Conservation (phyloP, 768 basidiomycete species). For the Megacollybia marginata region DNA sequence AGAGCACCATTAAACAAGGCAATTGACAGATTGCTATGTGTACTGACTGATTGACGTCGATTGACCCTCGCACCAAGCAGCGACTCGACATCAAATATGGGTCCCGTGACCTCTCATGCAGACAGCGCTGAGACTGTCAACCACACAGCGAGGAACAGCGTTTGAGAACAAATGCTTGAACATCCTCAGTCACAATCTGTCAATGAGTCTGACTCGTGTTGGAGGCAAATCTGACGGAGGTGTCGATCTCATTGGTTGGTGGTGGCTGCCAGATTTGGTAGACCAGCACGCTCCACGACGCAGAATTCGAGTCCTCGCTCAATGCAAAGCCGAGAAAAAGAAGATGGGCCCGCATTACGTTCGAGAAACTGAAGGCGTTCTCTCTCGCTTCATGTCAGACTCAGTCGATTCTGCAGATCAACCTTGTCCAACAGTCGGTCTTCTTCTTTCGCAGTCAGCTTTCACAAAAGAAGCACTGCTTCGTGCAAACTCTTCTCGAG, state of each 20-base stretch:
- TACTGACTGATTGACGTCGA: slow-evolving; percentile 48
- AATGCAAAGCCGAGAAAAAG: slow-evolving; percentile 89
- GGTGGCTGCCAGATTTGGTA: slow-evolving; percentile 62
- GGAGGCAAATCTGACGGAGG: slow-evolving; percentile 91
- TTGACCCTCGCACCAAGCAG: slow-evolving; percentile 41
- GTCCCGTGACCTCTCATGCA: no score
- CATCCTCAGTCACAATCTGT: slow-evolving; percentile 55
- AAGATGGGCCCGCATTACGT: slow-evolving; percentile 74
- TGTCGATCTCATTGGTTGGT: slow-evolving; percentile 86
- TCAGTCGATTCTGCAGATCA: slow-evolving; percentile 4
- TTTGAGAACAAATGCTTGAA: slow-evolving; percentile 68
- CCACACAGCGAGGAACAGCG: slow-evolving; percentile 59
- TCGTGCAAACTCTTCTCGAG: slow-evolving; percentile 63
- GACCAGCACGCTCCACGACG: slow-evolving; percentile 17
- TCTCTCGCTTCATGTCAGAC: slow-evolving; percentile 38
- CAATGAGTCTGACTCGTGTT: slow-evolving; percentile 73
- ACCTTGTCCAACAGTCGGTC: slow-evolving; percentile 44
- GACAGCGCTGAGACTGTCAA: slow-evolving; percentile 22
- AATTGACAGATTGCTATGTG: slow-evolving; percentile 1
- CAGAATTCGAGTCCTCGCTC: slow-evolving; percentile 70
- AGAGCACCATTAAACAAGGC: neutral
- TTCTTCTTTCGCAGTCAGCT: slow-evolving; percentile 74
- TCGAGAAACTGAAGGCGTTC: slow-evolving; percentile 88
- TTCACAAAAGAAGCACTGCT: slow-evolving; percentile 69
- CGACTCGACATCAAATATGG: slow-evolving; percentile 1